Evolutionary conservation across 2,329 filamentous ascomycete species (phyloP).

Genomic region (Claviceps arundinis): DNA sequence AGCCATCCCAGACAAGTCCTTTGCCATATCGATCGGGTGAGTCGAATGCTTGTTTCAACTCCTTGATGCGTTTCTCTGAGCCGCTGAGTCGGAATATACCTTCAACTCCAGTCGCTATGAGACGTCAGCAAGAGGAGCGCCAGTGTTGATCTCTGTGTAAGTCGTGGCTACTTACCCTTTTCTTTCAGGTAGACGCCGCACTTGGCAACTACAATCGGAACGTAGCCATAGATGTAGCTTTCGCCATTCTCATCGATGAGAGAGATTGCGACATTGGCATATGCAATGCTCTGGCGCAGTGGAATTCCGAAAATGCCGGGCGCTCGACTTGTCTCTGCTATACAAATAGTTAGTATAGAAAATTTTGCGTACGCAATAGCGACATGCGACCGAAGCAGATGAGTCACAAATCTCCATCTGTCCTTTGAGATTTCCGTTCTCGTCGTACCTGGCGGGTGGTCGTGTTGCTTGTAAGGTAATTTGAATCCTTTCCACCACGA

Average conservation of each 20-base stretch:
- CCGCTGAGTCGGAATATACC: conserved; percentile 94
- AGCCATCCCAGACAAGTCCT: conserved; percentile 91
- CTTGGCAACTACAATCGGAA: conserved; percentile 96
- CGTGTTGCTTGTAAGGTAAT: conserved; percentile 45
- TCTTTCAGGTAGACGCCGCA: conserved; percentile 96
- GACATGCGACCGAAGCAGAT: background rate
- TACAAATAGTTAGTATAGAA: background rate
- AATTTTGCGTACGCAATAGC: background rate
- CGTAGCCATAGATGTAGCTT: conserved; percentile 97
- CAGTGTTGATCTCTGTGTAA: background rate
- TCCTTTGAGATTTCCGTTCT: background rate
- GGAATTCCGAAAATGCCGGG: conserved; percentile 90
- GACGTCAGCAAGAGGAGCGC: conserved; percentile 10
- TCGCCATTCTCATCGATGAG: conserved; percentile 83
- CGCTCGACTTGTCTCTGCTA: conserved; percentile 29
- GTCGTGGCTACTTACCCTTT: conserved; percentile 53
- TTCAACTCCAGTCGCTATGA: conserved; percentile 76
- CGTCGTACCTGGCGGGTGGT: conserved; percentile 35
- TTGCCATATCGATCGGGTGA: conserved; percentile 94
- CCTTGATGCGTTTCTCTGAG: conserved; percentile 96
- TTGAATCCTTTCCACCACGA: conserved; percentile 98
- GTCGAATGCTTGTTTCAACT: conserved; percentile 82
- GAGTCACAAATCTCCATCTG: no score
- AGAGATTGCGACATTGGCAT: conserved; percentile 96
- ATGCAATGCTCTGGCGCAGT: conserved; percentile 84